Percentiles rank a stretch among this genome's conserved stretches.
Evolutionary conservation across 1,284 basidiomycete species (phyloP).

Genomic region (Trichosporon ovoides): DNA sequence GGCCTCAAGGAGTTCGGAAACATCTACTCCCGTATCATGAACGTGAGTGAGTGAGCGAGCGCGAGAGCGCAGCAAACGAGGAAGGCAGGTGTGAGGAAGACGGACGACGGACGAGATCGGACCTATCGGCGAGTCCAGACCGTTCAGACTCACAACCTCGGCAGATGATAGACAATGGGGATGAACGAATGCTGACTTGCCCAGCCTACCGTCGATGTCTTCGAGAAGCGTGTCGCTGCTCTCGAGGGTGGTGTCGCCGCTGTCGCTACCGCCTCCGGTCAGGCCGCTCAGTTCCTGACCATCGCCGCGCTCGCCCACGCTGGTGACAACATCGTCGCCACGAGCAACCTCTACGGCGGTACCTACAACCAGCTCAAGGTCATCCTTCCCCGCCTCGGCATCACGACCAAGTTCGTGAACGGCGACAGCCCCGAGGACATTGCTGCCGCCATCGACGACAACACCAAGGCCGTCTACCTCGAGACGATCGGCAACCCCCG

Average conservation of each 20-base stretch:
- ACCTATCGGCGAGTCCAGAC: too few species aligned
- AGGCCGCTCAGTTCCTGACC: conserved; percentile 75
- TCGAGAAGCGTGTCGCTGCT: conserved; percentile 76
- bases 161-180: too few species aligned
- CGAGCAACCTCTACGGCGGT: conserved; percentile 64
- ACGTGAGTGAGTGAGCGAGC: conserved; percentile 42
- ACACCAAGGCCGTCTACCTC: conserved; percentile 61
- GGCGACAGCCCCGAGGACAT: conserved; percentile 61
- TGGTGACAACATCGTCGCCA: conserved; percentile 76
- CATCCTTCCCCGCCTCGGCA: conserved; percentile 50
- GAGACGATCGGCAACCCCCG: conserved; percentile 84
- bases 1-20: conserved; percentile 65
- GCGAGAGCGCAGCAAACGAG: too few species aligned
- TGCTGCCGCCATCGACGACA: conserved; percentile 59
- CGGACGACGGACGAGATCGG: too few species aligned
- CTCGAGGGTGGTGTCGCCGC: conserved; percentile 77
- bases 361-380: conserved; percentile 86
- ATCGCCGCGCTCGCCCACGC: conserved; percentile 60
- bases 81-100: too few species aligned
- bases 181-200: too few species aligned
- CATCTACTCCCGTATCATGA: conserved; percentile 72
- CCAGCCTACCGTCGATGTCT: conserved; percentile 70
- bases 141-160: too few species aligned
- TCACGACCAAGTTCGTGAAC: conserved; percentile 70
- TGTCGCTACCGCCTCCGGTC: conserved; percentile 71